Base-by-base conservation (phyloP, 106 monocot species). In the Apostasia shenzhenica region DNA sequence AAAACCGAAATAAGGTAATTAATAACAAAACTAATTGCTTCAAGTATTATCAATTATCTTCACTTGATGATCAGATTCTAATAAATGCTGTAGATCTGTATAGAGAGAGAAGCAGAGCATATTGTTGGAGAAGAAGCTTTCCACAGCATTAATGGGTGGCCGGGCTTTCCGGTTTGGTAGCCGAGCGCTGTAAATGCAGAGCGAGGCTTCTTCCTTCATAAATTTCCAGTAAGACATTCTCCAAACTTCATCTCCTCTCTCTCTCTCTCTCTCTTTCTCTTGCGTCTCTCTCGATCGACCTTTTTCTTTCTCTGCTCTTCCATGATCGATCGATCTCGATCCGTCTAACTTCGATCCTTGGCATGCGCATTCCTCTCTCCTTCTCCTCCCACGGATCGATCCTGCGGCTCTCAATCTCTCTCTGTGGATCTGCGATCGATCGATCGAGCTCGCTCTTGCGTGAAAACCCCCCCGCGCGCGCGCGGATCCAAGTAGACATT, bases 111-210 rank as follows among this genome's bases (percentile, higher is more conserved):
- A 9, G 40, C 9, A 41, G 41, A 59, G 41, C 7, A 59, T 59
- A 41, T 62, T 62, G 3, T 62, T 44, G 6, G 26, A 13, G 44
- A 8, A 45, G n/a, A 45, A 45, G 11, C 45, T 38, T 45, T 45
- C 1, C 45, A 62, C 45, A 62, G 4, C 43, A 62, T 62, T 44
- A 62, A 62, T 62, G 62, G 1, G n/a, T 45, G 45, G 2, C 45
- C 45, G 45, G 45, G 43, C 45, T 62, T 62, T 62, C 38, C 45
- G 62, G 62, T 47, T 65, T 48, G 65, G 65, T 65, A 14, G 65
- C 62, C 62, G 43, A 65, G 37, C 47, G 65, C 65, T 48, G 26
- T 65, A 65, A 65, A 65, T 65, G 65, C 65, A 6, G 4, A 65
- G 14, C 65, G 48, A 8, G 26, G 26, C 2, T 49, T 43, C 65